phyloP scores from a whole-genome alignment of 441 rosid species.

The Gossypium laxum region DNA sequence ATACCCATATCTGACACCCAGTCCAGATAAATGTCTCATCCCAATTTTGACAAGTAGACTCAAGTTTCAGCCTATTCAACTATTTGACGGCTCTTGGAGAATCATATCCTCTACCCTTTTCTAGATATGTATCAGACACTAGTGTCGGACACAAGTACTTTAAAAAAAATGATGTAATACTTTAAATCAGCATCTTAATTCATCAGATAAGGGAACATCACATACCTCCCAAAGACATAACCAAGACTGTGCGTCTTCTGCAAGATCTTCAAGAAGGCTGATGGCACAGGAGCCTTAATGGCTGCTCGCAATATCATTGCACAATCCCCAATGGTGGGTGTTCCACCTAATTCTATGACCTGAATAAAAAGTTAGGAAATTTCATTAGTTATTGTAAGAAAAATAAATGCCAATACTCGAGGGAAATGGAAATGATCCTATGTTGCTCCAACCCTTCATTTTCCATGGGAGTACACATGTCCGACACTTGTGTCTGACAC shows the following conservation, averaged over 20 bases:
- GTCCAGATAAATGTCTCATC: background rate
- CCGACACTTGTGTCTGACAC: background rate
- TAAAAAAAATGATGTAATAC: background rate
- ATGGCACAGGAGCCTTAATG: conserved; percentile 74
- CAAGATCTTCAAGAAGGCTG: conserved; percentile 75
- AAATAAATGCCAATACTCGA: background rate
- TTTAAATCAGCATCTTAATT: background rate
- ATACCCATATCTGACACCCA: background rate
- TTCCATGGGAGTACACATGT: too few relatives aligned
- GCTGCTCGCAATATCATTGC: conserved; percentile 79
- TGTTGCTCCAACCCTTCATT: background rate
- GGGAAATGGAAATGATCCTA: background rate
- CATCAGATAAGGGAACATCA: background rate
- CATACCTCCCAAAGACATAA: conserved; percentile 72
- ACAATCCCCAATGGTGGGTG: conserved; percentile 78
- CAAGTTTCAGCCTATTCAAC: background rate
- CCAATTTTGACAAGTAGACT: too few relatives aligned
- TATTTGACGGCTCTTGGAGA: background rate
- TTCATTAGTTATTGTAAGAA: conserved; percentile 7
- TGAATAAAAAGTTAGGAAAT: conserved; percentile 21
- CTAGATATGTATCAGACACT: background rate
- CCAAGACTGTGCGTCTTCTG: conserved; percentile 68
- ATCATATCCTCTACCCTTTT: background rate
- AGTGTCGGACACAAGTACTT: background rate
- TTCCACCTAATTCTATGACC: conserved; percentile 81